phyloP scores from a whole-genome alignment of 2,329 filamentous ascomycete genomes.

The Exophiala sp. region DNA sequence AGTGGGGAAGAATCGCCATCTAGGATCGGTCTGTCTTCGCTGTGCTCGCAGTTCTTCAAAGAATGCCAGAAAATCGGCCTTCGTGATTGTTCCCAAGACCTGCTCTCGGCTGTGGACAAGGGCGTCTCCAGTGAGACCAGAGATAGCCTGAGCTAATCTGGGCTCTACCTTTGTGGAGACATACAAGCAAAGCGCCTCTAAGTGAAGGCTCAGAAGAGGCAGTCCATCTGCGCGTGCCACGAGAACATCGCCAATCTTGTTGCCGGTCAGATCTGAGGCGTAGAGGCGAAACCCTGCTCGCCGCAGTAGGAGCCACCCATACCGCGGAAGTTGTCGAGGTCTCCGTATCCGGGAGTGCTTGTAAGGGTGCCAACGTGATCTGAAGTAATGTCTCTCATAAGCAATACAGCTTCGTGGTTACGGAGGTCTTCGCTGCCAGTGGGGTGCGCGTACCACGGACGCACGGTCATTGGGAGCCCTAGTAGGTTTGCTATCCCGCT shows the following conservation, averaged over 20 bases:
- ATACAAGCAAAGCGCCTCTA: neutral
- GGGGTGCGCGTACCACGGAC: neutral
- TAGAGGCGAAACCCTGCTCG: neutral
- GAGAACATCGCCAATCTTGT: neutral
- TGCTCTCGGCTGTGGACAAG: neutral
- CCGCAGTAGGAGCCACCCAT: neutral
- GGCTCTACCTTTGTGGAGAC: neutral
- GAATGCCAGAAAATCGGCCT: neutral
- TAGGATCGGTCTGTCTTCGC: neutral
- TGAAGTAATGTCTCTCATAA: neutral
- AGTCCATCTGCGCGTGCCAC: neutral
- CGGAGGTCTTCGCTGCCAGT: neutral
- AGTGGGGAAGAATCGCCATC: neutral
- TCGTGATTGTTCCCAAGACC: neutral
- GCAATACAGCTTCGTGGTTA: neutral
- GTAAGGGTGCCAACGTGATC: neutral
- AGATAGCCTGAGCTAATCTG: neutral
- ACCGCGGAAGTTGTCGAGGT: neutral
- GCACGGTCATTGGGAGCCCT: constrained; percentile 4
- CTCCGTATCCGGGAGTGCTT: neutral
- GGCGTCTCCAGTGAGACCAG: neutral
- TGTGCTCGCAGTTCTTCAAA: neutral
- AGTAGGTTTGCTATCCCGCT: constrained; percentile 6
- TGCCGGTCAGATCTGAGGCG: neutral
- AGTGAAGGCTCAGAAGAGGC: neutral